Evolutionary conservation across 768 basidiomycete genomes (phyloP).

Genomic region (Tulasnella calospora): DNA sequence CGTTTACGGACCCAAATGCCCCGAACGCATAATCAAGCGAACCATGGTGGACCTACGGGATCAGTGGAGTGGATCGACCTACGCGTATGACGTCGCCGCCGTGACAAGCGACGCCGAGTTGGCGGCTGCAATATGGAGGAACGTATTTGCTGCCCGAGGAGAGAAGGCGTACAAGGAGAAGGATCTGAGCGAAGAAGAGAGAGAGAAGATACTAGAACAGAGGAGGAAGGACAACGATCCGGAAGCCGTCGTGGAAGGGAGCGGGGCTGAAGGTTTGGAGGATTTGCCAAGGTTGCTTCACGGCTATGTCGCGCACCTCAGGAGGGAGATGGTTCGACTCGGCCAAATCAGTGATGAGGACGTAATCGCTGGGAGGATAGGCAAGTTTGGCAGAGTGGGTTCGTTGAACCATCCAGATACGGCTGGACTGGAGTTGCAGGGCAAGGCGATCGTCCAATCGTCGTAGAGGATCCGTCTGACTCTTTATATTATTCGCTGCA

Average conservation of each 20-base stretch:
- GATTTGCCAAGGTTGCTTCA: conserved; percentile 72
- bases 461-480: neutral
- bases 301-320: conserved; percentile 59
- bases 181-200: conserved; percentile 28
- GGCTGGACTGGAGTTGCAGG: conserved; percentile 4
- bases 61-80: conserved; percentile 79
- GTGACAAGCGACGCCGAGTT: conserved; percentile 73
- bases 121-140: conserved; percentile 86
- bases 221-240: conserved; percentile 25
- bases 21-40: conserved; percentile 71
- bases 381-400: conserved; percentile 32
- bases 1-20: conserved; percentile 69
- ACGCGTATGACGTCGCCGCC: conserved; percentile 74
- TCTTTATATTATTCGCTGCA: no score
- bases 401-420: conserved; percentile 19
- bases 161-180: conserved; percentile 31
- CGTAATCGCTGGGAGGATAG: conserved; percentile 36
- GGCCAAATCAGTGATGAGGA: conserved; percentile 50
- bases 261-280: conserved; percentile 37
- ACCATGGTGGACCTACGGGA: conserved; percentile 85
- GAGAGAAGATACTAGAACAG: conserved; percentile 13
- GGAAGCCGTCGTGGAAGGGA: conserved; percentile 29
- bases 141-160: conserved; percentile 79
- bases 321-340: conserved; percentile 66
- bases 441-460: neutral